phyloP scores from a whole-genome alignment of 345 rosid species.

The Lepidium sativum region DNA sequence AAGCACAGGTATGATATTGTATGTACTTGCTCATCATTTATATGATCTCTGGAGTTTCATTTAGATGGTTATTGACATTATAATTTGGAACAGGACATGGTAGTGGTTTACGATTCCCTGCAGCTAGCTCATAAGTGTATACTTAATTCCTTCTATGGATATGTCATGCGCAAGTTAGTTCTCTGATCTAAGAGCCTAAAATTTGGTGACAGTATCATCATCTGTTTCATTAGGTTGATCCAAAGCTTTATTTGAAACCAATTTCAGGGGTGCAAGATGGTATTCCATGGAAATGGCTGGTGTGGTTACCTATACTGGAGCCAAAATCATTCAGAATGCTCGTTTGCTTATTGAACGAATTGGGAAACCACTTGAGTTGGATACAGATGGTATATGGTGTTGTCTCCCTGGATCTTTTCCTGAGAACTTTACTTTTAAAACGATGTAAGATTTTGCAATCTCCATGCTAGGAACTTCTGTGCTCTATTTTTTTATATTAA shows the following conservation, averaged over 20 bases:
- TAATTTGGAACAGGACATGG: constrained; percentile 71
- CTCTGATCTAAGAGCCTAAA: neutral
- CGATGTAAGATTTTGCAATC: constrained; percentile 51
- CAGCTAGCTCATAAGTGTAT: constrained; percentile 98
- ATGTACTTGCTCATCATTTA: constrained; percentile 10
- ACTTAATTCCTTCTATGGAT: constrained; percentile 96
- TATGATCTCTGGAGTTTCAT: neutral
- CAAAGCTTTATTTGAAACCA: constrained; percentile 10
- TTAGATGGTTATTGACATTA: constrained; percentile 16
- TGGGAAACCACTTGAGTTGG: constrained; percentile 97
- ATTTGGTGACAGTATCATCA: constrained; percentile 10
- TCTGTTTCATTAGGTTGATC: constrained; percentile 19
- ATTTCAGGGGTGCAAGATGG: constrained; percentile 95
- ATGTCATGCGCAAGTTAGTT: constrained; percentile 99
- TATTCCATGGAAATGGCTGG: constrained; percentile 99
- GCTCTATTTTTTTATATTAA: neutral
- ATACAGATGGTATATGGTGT: constrained; percentile 99
- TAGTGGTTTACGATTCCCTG: constrained; percentile 91
- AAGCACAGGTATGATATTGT: constrained; percentile 63
- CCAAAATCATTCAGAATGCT: constrained; percentile 97
- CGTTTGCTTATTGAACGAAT: constrained; percentile 85
- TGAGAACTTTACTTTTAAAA: constrained; percentile 83
- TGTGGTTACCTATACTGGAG: constrained; percentile 97
- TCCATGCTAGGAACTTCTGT: neutral
- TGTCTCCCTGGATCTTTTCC: constrained; percentile 93